These are phyloP conservation scores for Leucocoprinus leucothites DNA, from an alignment of 768 basidiomycete genomes.

Conservation along the genomic window DNA sequence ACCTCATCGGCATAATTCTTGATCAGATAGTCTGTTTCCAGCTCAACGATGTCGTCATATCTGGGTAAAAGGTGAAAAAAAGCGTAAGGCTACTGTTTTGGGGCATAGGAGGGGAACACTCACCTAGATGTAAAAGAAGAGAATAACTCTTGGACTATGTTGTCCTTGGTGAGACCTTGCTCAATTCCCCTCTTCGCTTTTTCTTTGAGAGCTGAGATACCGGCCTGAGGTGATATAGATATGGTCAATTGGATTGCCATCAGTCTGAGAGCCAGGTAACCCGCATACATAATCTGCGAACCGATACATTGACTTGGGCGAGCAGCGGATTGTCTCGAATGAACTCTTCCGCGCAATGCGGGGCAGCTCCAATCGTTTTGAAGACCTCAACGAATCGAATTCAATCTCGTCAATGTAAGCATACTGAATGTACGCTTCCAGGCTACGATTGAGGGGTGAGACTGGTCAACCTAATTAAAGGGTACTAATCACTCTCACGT, in stretches of 20 bases:
- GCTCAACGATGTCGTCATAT: slow-evolving; percentile 3
- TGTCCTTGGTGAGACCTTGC: slow-evolving; percentile 1
- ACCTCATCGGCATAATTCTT: slow-evolving; percentile 4
- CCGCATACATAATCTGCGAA: slow-evolving; percentile 19
- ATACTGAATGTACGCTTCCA: slow-evolving; percentile 3
- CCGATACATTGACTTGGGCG: slow-evolving; percentile 37
- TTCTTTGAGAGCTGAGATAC: neutral
- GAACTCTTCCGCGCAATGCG: neutral
- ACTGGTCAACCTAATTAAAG: neutral
- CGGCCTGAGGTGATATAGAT: neutral
- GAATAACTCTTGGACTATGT: slow-evolving; percentile 14
- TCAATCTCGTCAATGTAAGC: slow-evolving; percentile 2
- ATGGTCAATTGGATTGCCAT: neutral
- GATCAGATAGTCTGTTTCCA: slow-evolving; percentile 1
- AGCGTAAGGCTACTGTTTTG: no score
- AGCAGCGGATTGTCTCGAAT: slow-evolving; percentile 16
- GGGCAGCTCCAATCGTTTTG: neutral
- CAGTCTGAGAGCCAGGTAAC: no score
- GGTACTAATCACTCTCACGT: neutral
- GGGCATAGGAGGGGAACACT: neutral
- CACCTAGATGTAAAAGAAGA: slow-evolving; percentile 9
- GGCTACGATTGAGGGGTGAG: neutral
- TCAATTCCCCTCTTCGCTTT: slow-evolving; percentile 5
- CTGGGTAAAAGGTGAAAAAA: neutral
- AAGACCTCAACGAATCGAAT: slow-evolving; percentile 5